Percentiles rank a stretch among this genome's conserved stretches.
phyloP scores from a whole-genome alignment of 2,329 filamentous ascomycete genomes.

The Fusarium solani-melongenae region DNA sequence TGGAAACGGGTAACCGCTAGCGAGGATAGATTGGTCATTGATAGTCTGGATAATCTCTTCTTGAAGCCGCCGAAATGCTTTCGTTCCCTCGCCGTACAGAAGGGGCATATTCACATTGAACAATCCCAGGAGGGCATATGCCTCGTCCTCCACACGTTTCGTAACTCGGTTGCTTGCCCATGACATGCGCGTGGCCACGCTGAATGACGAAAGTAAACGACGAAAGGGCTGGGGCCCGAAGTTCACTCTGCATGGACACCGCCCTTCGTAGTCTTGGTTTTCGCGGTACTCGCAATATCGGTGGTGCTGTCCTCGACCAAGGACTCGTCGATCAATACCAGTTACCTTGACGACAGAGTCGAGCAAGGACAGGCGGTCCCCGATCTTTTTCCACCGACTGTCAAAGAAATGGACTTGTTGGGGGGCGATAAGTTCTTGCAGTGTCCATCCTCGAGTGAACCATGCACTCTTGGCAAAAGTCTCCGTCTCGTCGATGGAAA shows the following conservation, averaged over 20 bases:
- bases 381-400: not conserved
- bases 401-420: not conserved
- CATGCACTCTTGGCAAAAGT: not conserved
- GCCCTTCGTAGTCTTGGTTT: fast-evolving
- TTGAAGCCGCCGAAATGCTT: not conserved
- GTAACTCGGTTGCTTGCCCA: not conserved
- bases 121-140: not conserved
- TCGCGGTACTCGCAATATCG: not conserved
- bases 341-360: not conserved
- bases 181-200: not conserved
- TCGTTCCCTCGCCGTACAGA: not conserved
- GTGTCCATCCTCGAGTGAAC: not conserved
- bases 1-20: not conserved
- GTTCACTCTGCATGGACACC: not conserved
- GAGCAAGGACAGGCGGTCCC: not conserved
- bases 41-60: not conserved
- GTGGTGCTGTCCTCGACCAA: not conserved
- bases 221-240: fast-evolving
- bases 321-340: not conserved
- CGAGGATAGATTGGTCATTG: not conserved
- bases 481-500: not conserved
- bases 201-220: not conserved
- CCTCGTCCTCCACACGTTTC: not conserved
- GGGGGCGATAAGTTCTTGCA: not conserved
- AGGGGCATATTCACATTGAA: not conserved